Evolutionary conservation across 768 basidiomycete genomes (phyloP), one percentile per base, ranked within the genome.

Genomic region (Boletus subparvulus): DNA sequence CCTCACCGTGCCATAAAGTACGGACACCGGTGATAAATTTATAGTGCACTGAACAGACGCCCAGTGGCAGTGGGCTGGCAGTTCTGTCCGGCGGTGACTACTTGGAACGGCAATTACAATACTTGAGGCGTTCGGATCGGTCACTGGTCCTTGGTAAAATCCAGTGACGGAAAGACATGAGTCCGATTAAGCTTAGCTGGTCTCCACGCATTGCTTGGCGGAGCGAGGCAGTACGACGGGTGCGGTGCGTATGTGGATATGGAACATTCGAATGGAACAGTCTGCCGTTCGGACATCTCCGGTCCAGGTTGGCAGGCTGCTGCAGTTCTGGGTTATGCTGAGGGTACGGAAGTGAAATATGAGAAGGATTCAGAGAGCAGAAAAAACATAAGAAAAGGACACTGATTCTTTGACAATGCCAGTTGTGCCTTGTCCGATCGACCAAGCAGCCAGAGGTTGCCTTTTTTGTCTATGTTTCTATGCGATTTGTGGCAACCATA

Each of bases 261-360:
- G 55, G 67, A 68, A 68, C 50, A 55, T 68, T 69, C 67, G 58
- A 69, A 63, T 68, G 35, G 67, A 69, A 67, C 41, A 2, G 19
- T 45, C 24, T 41, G 12, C 12, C 8, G 11, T 53, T 56, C 64
- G 67, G 64, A 52, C 24, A 58, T 63, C 30, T 52, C 66, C 66
- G 61, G 2, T 21, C 24, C 3, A n/a, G n/a, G 37, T 3, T 41
- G 16, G 30, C 44, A 44, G 33, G 30, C 44, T 44, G 33, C 24
- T 45, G 40, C 42, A 28, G n/a, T 39, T 26, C 14, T 19, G n/a
- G 1, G 10, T 16, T 17, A 17, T 13, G 43, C 50, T 49, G 55
- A 42, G 45, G 33, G 47, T 14, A 19, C 32, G 43, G 39, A 21
- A 14, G 32, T 28, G 24, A 39, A 24, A 14, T 26, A 28, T 14